Conservation (phyloP, 2,329 filamentous ascomycete species). For the Xylariaceae sp. region DNA sequence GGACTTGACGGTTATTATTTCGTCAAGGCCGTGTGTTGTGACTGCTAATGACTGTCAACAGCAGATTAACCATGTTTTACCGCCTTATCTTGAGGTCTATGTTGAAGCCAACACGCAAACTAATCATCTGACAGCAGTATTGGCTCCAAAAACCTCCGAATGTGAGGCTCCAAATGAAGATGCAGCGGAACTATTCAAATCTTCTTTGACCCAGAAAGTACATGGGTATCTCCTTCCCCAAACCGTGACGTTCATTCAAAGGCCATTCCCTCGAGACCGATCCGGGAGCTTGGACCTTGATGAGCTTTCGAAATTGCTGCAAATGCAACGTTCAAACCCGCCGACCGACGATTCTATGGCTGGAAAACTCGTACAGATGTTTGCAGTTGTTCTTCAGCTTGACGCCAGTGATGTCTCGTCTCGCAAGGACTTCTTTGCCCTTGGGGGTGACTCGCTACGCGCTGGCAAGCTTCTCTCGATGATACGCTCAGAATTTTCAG, state of each 20-base stretch:
- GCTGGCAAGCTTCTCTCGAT: constrained; percentile 51
- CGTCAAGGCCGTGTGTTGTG: constrained; percentile 33
- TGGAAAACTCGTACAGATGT: constrained; percentile 41
- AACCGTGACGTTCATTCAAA: constrained; percentile 33
- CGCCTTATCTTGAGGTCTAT: constrained; percentile 1
- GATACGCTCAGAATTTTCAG: constrained; percentile 47
- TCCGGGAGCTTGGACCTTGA: constrained; percentile 35
- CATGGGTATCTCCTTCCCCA: constrained; percentile 39
- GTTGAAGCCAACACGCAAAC: background rate
- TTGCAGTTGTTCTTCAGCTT: constrained; percentile 44
- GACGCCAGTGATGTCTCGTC: constrained; percentile 37
- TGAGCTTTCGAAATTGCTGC: constrained; percentile 34
- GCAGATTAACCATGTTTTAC: background rate
- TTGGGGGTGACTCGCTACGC: constrained; percentile 52
- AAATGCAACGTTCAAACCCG: constrained; percentile 14
- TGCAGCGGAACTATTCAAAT: constrained; percentile 6
- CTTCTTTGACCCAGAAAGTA: constrained; percentile 18
- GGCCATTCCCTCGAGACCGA: constrained; percentile 34
- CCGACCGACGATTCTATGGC: constrained; percentile 23
- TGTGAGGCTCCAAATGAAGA: background rate
- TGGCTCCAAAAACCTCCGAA: background rate
- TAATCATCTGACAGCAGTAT: constrained; percentile 1
- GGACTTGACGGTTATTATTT: constrained; percentile 41
- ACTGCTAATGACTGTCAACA: constrained; percentile 19
- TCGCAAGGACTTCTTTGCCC: constrained; percentile 45